A percentile compares a stretch with the other conserved stretches of the same genome.
Conservation (phyloP, 225 moss, liverwort and hornwort genomes). For the Pseudisothecium myosuroides region DNA sequence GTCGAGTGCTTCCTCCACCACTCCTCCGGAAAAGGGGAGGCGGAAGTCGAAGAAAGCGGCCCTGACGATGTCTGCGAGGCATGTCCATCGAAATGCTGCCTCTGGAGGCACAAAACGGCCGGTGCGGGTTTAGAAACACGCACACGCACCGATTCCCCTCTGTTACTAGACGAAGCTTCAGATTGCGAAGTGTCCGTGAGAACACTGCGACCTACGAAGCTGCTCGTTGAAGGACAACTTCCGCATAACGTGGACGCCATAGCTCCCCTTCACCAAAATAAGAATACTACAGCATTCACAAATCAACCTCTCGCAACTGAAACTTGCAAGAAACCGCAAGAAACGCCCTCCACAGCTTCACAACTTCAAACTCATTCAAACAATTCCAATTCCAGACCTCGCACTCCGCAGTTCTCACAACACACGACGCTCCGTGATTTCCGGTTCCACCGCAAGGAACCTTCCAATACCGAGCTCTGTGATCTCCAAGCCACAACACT, state of each 20-base stretch:
- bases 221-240: conserved; percentile 7
- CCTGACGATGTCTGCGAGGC: conserved; percentile 1
- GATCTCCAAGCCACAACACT: not conserved
- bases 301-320: not conserved
- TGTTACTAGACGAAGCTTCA: conserved; percentile 30
- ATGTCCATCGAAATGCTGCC: conserved; percentile 26
- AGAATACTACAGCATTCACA: not conserved
- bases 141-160: conserved; percentile 15
- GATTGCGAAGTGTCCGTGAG: conserved; percentile 26
- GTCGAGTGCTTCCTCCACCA: conserved; percentile 37
- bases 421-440: not conserved
- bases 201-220: conserved; percentile 28
- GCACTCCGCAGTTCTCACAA: not conserved
- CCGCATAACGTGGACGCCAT: conserved; percentile 30
- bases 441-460: not conserved
- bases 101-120: not conserved
- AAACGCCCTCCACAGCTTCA: not conserved
- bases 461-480: not conserved
- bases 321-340: not conserved
- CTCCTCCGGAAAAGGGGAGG: conserved; percentile 23
- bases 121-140: not conserved
- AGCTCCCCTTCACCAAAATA: not conserved
- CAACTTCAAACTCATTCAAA: not conserved
- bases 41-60: conserved; percentile 2
- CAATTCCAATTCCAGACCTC: not conserved